These are phyloP conservation scores for Millerozyma miso DNA, from an alignment of 805 yeast genomes.

Conservation along the genomic window DNA sequence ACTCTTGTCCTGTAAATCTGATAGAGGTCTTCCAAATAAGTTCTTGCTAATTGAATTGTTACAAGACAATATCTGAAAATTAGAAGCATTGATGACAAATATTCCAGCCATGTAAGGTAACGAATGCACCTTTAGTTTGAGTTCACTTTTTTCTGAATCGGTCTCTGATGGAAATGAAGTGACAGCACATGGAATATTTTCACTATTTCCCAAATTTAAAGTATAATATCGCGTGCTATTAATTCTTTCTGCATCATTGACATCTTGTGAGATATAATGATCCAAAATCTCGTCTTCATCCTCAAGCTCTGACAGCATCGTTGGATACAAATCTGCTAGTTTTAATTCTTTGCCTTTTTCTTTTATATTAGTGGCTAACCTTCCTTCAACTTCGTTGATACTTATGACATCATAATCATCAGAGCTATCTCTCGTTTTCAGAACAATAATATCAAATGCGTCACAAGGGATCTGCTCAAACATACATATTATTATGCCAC, in stretches of 20 bases:
- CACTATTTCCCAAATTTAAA: slow-evolving; percentile 36
- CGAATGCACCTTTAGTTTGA: slow-evolving; percentile 66
- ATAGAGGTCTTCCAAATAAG: slow-evolving; percentile 65
- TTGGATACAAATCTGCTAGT: slow-evolving; percentile 21
- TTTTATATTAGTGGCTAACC: slow-evolving; percentile 15
- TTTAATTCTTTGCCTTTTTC: slow-evolving; percentile 12
- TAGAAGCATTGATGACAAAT: slow-evolving; percentile 57
- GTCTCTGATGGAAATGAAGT: slow-evolving; percentile 54
- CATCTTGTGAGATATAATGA: slow-evolving; percentile 17
- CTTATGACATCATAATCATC: slow-evolving; percentile 19
- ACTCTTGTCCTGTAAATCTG: slow-evolving; percentile 33
- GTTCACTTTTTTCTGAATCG: slow-evolving; percentile 36
- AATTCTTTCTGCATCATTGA: slow-evolving; percentile 27
- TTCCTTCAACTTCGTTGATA: slow-evolving; percentile 33
- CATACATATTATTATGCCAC: slow-evolving; percentile 70
- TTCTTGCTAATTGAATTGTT: slow-evolving; percentile 76
- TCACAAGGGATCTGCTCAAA: slow-evolving; percentile 74
- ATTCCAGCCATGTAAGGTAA: slow-evolving; percentile 87
- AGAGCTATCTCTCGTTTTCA: slow-evolving; percentile 9
- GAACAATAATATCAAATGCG: slow-evolving; percentile 54
- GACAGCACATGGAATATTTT: slow-evolving; percentile 68
- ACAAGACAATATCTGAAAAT: slow-evolving; percentile 58
- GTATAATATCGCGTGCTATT: slow-evolving; percentile 66
- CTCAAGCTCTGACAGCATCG: slow-evolving; percentile 21
- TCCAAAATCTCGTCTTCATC: slow-evolving; percentile 9